Base-by-base conservation (phyloP, 1,139 yeast genomes). In the Hemisphaericaspora xylofermentans region DNA sequence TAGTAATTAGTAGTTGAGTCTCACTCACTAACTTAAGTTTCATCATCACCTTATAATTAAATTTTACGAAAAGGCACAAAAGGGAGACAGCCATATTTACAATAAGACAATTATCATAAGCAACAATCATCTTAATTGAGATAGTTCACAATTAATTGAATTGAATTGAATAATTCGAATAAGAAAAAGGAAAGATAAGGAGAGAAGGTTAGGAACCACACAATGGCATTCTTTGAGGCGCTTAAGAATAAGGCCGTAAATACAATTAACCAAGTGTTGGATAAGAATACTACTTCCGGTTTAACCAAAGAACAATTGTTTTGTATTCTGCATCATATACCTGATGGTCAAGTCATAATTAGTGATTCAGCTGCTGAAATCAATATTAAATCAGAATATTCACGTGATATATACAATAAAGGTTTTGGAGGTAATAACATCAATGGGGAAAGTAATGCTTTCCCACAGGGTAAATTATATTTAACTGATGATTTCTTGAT, bases 401-500 rank as follows among this genome's bases (percentile, higher is more conserved):
- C 51, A 43, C 58, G 56, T 21, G 64, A 50, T 32, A 63, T 57
- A 4, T 57, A 54, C 36, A 57, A 60, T 38, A 21, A 12, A 6
- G 24, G 24, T 6, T 21, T 21, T 13, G 19, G 6, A 8, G 17
- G 9, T 2, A 3, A 3, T 14, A 59, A 61, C 44, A 29, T 35
- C 21, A 16, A 16, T 10, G 29, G 13, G 16, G 24, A 33, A 22
- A 38, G 27, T 18, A 40, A 43, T 27, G 56, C 66, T 9, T 54
- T 60, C 17, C 74, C 74, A 2, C 76, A 70, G 46, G 88, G 98
- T 41, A 75, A 78, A 49, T 53, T 91, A 14, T 83, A 68, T 50
- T 61, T 91, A 34, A 86, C 96, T 1, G 80, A 80, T 42, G 87
- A 85, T 48, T 93, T 82, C 57, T 58, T 93, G 38, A 78, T 88